Evolutionary conservation across 1,284 basidiomycete genomes (phyloP).

Genomic region (Austropuccinia psidii): DNA sequence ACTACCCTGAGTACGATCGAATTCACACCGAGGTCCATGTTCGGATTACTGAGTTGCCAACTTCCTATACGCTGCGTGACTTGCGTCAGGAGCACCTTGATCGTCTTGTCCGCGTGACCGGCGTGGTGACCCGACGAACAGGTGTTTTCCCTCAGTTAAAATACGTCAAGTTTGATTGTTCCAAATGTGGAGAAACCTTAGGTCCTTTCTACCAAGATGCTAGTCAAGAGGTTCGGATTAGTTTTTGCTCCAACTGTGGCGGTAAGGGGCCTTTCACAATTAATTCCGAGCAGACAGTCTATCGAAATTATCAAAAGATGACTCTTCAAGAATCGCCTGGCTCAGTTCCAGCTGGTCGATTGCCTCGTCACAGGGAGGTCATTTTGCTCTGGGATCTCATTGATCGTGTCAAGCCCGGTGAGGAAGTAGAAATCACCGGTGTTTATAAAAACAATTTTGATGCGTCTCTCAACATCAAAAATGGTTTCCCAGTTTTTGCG

Average conservation of each 20-base stretch:
- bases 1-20: slow-evolving; percentile 90
- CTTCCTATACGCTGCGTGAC: slow-evolving; percentile 80
- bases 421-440: slow-evolving; percentile 97
- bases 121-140: slow-evolving; percentile 92
- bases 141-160: slow-evolving; percentile 98
- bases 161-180: slow-evolving; percentile 98
- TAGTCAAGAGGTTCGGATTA: slow-evolving; percentile 84
- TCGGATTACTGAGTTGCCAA: slow-evolving; percentile 86
- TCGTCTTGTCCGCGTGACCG: slow-evolving; percentile 86
- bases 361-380: slow-evolving; percentile 93
- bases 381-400: slow-evolving; percentile 96
- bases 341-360: slow-evolving; percentile 89
- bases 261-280: slow-evolving; percentile 89
- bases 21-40: slow-evolving; percentile 98
- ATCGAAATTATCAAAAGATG: slow-evolving; percentile 98
- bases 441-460: slow-evolving; percentile 99
- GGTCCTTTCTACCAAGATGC: slow-evolving; percentile 98
- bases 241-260: slow-evolving; percentile 88
- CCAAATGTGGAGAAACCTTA: slow-evolving; percentile 78
- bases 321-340: slow-evolving; percentile 98
- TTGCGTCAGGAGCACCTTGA: slow-evolving; percentile 87
- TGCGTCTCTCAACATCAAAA: slow-evolving; percentile 93
- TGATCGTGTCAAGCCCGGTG: slow-evolving; percentile 93
- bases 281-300: slow-evolving; percentile 98
- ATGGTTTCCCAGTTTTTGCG: slow-evolving; percentile 98